Conservation (phyloP, 257 asterid genomes). For the Salvia rosmarinus region DNA sequence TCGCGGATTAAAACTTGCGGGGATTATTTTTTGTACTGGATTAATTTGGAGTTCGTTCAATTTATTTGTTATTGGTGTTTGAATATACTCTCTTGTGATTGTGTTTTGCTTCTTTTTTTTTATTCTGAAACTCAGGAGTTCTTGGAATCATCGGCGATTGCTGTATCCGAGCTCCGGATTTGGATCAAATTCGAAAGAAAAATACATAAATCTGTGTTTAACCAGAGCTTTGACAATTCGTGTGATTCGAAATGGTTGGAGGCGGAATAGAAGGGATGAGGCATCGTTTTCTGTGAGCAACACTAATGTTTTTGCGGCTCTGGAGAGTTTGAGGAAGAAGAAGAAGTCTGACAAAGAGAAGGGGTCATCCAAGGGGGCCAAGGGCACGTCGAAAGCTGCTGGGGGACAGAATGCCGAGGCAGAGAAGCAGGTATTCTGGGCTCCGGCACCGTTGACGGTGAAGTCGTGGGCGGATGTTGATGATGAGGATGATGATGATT, state of each 20-base stretch:
- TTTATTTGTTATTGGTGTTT: constrained; percentile 8
- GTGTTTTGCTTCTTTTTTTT: constrained; percentile 22
- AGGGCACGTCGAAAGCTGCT: constrained; percentile 42
- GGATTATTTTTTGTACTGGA: background rate
- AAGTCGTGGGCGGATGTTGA: constrained; percentile 99
- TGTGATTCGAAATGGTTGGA: constrained; percentile 64
- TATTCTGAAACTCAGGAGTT: constrained; percentile 22
- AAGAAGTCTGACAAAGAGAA: constrained; percentile 81
- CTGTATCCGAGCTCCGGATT: constrained; percentile 29
- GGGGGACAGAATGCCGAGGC: constrained; percentile 40
- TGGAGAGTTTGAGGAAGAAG: constrained; percentile 85
- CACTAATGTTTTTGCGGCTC: constrained; percentile 87
- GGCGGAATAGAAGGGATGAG: constrained; percentile 83
- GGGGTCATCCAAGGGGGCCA: constrained; percentile 50
- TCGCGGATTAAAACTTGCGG: constrained; percentile 25
- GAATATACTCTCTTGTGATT: constrained; percentile 23
- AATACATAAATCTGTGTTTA: constrained; percentile 14
- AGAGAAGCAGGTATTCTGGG: constrained; percentile 78
- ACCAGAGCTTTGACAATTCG: constrained; percentile 28
- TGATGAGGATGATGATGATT: constrained; percentile 95
- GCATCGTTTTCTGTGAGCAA: constrained; percentile 68
- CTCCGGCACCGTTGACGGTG: constrained; percentile 82
- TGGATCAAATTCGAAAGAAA: background rate
- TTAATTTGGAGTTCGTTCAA: constrained; percentile 2
- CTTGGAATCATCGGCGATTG: constrained; percentile 22